These are phyloP conservation scores for Rhodotorula graminis DNA, from an alignment of 768 basidiomycete species.

Conservation along the genomic window DNA sequence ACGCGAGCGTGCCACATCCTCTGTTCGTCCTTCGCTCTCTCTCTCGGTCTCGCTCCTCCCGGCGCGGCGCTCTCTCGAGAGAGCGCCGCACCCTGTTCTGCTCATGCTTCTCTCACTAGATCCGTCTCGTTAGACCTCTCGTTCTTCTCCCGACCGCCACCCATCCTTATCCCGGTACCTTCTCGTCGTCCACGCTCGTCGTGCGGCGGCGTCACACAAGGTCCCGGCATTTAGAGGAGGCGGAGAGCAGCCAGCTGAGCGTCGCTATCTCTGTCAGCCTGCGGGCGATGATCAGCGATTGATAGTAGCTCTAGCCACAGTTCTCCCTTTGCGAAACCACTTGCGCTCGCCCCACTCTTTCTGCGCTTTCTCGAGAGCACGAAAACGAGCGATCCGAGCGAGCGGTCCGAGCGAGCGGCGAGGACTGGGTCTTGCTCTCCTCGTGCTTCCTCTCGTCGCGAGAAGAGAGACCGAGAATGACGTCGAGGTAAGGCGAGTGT, in stretches of 20 bases:
- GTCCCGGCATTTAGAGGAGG: slow-evolving; percentile 4
- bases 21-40: not conserved
- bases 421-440: too few relatives aligned
- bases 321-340: not conserved
- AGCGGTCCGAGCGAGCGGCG: too few relatives aligned
- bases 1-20: not conserved
- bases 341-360: too few relatives aligned
- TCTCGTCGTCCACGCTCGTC: not conserved
- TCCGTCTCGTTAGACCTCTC: not conserved
- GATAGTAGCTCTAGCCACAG: slow-evolving; percentile 17
- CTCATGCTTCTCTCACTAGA: not conserved
- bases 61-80: not conserved
- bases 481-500: too few relatives aligned
- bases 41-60: not conserved
- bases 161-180: slow-evolving; percentile 31
- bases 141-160: slow-evolving; percentile 7
- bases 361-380: too few relatives aligned
- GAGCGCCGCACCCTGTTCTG: not conserved
- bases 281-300: slow-evolving; percentile 13
- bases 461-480: too few relatives aligned
- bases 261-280: slow-evolving; percentile 25
- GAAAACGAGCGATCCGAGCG: too few relatives aligned
- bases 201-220: not conserved
- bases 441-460: too few relatives aligned
- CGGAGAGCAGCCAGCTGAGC: not conserved